Percentiles rank a stretch among this genome's conserved stretches.
Conservation (phyloP, 805 yeast species). For the Metschnikowia gelsemii region DNA sequence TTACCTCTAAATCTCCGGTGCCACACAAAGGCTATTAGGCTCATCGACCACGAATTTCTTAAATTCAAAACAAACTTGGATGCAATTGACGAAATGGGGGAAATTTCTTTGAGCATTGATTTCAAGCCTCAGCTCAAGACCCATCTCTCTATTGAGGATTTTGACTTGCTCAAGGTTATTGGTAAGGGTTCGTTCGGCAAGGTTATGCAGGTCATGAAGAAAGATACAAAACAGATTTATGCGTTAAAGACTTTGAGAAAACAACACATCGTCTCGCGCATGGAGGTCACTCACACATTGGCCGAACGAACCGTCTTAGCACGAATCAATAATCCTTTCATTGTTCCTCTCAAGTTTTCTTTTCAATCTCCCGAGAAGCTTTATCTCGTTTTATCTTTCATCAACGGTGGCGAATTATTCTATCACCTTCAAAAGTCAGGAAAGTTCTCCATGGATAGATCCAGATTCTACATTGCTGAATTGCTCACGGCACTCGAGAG, state of each 20-base stretch:
- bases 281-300: conserved; percentile 93
- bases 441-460: conserved; percentile 80
- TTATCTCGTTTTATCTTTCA: conserved; percentile 85
- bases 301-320: conserved; percentile 96
- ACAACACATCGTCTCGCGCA: conserved; percentile 88
- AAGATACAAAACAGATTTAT: conserved; percentile 91
- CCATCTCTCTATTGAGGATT: conserved; percentile 83
- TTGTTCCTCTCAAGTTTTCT: conserved; percentile 92
- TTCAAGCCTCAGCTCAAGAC: conserved; percentile 62
- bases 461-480: conserved; percentile 94
- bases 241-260: conserved; percentile 93
- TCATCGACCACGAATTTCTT: conserved; percentile 59
- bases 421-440: conserved; percentile 92
- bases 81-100: conserved; percentile 43
- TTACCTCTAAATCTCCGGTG: conserved; percentile 57
- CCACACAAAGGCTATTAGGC: conserved; percentile 50
- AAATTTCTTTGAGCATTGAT: conserved; percentile 62
- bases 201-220: conserved; percentile 97
- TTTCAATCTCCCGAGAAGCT: conserved; percentile 97
- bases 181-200: conserved; percentile 99
- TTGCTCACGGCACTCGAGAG: conserved; percentile 90
- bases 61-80: conserved; percentile 45
- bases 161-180: conserved; percentile 88
- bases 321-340: conserved; percentile 89
- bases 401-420: conserved; percentile 95